phyloP scores from a whole-genome alignment of 148 eudicot species.

The Salicornia ramosissima region DNA sequence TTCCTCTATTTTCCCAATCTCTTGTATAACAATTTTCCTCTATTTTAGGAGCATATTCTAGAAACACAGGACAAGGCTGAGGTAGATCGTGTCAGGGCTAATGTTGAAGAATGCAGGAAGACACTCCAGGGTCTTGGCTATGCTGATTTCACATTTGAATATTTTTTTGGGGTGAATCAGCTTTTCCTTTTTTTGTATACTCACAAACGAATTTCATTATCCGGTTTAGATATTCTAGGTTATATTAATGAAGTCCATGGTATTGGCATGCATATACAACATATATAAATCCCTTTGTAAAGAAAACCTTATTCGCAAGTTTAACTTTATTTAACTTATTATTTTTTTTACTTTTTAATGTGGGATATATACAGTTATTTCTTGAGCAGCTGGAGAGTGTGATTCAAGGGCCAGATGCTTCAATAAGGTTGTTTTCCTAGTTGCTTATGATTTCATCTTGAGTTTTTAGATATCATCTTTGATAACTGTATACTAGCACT shows the following conservation, averaged over 20 bases:
- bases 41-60: slow-evolving; percentile 64
- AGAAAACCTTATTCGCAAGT: background rate
- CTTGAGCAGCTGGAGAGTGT: slow-evolving; percentile 91
- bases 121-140: slow-evolving; percentile 83
- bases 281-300: background rate
- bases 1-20: background rate
- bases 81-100: slow-evolving; percentile 56
- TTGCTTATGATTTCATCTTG: slow-evolving; percentile 1
- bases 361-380: slow-evolving; percentile 56
- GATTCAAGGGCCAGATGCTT: slow-evolving; percentile 51
- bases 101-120: slow-evolving; percentile 72
- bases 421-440: slow-evolving; percentile 51
- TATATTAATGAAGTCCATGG: too few relatives aligned
- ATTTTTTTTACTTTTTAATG: background rate
- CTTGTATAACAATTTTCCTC: background rate
- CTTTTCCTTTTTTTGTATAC: background rate
- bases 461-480: background rate
- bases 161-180: slow-evolving; percentile 66
- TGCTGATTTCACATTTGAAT: slow-evolving; percentile 94
- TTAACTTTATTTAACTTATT: background rate
- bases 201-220: background rate
- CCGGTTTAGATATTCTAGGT: background rate
- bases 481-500: slow-evolving; percentile 6
- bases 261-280: too few relatives aligned
- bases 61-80: slow-evolving; percentile 79